These are phyloP conservation scores for Lipomyces chichibuensis DNA, from an alignment of 805 yeast genomes.

Conservation along the genomic window DNA sequence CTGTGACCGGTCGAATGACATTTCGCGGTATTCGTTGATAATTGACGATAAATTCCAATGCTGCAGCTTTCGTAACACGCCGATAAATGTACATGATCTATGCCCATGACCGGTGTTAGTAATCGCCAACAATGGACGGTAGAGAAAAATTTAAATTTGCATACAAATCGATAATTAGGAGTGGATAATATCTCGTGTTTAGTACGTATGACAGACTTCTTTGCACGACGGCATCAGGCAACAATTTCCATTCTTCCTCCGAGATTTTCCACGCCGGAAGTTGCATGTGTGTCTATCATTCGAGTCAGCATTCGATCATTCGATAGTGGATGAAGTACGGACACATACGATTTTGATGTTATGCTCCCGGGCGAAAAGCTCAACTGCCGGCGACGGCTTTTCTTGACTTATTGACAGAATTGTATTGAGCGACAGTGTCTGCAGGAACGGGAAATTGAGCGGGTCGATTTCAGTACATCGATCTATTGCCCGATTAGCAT, in stretches of 20 bases:
- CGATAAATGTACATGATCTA: slow-evolving; percentile 70
- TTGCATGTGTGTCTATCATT: slow-evolving; percentile 24
- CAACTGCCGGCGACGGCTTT: slow-evolving; percentile 72
- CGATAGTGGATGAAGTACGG: too few relatives aligned
- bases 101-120: neutral
- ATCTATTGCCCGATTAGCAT: slow-evolving; percentile 45
- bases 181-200: slow-evolving; percentile 63
- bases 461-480: slow-evolving; percentile 80
- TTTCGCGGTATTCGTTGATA: slow-evolving; percentile 80
- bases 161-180: slow-evolving; percentile 72
- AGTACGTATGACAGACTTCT: slow-evolving; percentile 68
- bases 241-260: slow-evolving; percentile 69
- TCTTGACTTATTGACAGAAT: slow-evolving; percentile 82
- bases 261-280: slow-evolving; percentile 38
- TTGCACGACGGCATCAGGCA: slow-evolving; percentile 65
- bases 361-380: slow-evolving; percentile 60
- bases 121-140: neutral
- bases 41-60: slow-evolving; percentile 88
- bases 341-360: slow-evolving; percentile 43
- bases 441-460: slow-evolving; percentile 74
- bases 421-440: slow-evolving; percentile 68
- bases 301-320: neutral
- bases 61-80: slow-evolving; percentile 77
- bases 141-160: neutral
- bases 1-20: slow-evolving; percentile 70